Base-by-base conservation (phyloP, 768 basidiomycete genomes). In the Macrolepiota dolichaula region DNA sequence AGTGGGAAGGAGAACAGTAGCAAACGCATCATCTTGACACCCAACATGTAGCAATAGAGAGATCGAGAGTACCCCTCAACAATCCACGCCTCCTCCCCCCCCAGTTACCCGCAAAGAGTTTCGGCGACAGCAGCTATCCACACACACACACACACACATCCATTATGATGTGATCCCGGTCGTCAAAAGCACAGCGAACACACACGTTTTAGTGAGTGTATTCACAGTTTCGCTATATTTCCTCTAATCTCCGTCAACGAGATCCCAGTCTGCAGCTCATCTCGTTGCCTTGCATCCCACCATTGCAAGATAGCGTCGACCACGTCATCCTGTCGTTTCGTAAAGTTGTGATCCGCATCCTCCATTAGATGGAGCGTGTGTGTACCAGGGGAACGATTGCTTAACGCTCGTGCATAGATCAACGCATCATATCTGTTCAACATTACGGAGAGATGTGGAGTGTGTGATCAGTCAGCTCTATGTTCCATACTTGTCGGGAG, bases 331-430 rank as follows among this genome's bases (percentile, higher is more conserved):
- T 84, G 82, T 58, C 81, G 80, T 24, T 86, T 85, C 24, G 83
- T 85, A 66, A 87, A 89, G 72, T 92, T 93, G 68, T 93, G 92
- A 73, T 92, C 90, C 7, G 87, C 89, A 47, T 80, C 81, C 70
- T 93, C 92, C 40, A 91, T 73, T 25, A 88, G 74, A 68, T 87
- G 81, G 25, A 93, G 75, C 17, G 77, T 86, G 69, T 92, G 89
- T 6, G 88, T 90, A 51, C 90, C 92, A 22, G 86, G 82, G 13
- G 66, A 66, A 59, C 89, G 79, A 35, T 72, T 67, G 32, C 85
- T 81, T 50, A 90, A 77, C 1, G 83, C 83, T 15, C 81, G 77
- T 1, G 87, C 81, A 60, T 91, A 92, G 44, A 92, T 86, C 63
- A 86, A 59, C 0, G 85, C 88, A 68, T 93, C 91, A 68, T 85